These are phyloP conservation scores for Arthrobotrys megalospora DNA, from an alignment of 2,329 filamentous ascomycete genomes.

Conservation along the genomic window DNA sequence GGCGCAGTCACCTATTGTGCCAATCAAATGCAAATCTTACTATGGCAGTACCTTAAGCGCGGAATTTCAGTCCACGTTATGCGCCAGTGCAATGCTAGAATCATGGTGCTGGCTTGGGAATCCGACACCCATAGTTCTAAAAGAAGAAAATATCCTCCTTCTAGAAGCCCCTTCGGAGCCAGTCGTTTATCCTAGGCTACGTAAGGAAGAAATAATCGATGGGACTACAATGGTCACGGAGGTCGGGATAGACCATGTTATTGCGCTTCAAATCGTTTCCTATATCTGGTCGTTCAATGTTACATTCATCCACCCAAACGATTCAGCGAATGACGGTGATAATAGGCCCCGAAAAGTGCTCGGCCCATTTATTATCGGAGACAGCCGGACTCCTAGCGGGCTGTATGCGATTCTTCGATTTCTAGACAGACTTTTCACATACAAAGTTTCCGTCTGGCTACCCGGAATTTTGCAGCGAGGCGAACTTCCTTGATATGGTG, in stretches of 20 bases:
- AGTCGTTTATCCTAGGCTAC: not conserved
- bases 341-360: not conserved
- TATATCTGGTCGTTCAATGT: conserved; percentile 6
- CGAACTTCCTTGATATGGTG: too few relatives aligned
- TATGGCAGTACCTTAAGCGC: not conserved
- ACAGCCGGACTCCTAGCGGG: not conserved
- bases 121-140: not conserved
- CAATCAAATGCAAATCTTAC: not conserved
- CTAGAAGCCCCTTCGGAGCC: not conserved
- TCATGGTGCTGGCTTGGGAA: not conserved
- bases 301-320: not conserved
- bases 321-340: not conserved
- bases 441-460: not conserved
- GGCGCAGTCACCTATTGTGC: not conserved
- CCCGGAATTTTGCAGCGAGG: conserved; percentile 3
- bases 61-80: not conserved
- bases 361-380: not conserved
- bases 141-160: too few relatives aligned
- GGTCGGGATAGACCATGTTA: not conserved
- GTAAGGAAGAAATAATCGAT: not conserved
- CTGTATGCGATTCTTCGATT: conserved; percentile 6
- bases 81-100: conserved; percentile 1
- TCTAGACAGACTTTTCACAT: not conserved
- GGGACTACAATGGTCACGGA: not conserved
- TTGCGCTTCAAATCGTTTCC: not conserved